Percentiles rank a stretch among this genome's conserved stretches.
These are phyloP conservation scores for Ceratonia siliqua DNA, from an alignment of 306 rosid genomes.

Conservation along the genomic window DNA sequence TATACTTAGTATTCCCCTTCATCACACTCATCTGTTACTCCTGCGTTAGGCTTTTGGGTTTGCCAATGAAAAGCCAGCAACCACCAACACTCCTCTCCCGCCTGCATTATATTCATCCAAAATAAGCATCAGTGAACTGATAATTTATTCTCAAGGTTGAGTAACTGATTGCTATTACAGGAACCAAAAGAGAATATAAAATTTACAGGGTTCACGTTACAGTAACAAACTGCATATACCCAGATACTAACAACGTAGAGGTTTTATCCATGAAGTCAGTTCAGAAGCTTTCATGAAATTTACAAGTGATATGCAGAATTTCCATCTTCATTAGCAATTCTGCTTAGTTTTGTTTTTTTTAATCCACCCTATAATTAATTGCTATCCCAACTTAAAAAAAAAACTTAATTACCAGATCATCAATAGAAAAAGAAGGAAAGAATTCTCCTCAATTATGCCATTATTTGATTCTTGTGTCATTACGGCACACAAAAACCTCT, in stretches of 20 bases:
- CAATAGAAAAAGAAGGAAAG: background rate
- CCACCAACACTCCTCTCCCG: constrained; percentile 38
- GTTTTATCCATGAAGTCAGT: too few relatives aligned
- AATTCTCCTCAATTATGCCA: too few relatives aligned
- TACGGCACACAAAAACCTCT: too few relatives aligned
- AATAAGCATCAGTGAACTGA: background rate
- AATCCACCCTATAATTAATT: background rate
- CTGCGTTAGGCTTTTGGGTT: constrained; percentile 6
- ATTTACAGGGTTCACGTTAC: background rate
- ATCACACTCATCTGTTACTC: constrained; percentile 23
- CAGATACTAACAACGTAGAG: background rate
- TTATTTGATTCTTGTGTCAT: too few relatives aligned
- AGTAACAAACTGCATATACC: background rate
- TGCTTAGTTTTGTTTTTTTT: background rate
- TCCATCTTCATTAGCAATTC: background rate
- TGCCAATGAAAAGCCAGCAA: constrained; percentile 50
- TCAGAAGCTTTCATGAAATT: background rate
- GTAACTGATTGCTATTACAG: background rate
- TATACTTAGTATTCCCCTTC: background rate
- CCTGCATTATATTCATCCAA: constrained; percentile 45
- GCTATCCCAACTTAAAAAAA: background rate
- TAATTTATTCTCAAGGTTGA: background rate
- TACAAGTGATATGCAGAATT: background rate
- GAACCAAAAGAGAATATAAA: background rate
- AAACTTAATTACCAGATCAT: background rate